Conservation (phyloP, 2,329 filamentous ascomycete genomes). For the Rugonectria rugulosa region DNA sequence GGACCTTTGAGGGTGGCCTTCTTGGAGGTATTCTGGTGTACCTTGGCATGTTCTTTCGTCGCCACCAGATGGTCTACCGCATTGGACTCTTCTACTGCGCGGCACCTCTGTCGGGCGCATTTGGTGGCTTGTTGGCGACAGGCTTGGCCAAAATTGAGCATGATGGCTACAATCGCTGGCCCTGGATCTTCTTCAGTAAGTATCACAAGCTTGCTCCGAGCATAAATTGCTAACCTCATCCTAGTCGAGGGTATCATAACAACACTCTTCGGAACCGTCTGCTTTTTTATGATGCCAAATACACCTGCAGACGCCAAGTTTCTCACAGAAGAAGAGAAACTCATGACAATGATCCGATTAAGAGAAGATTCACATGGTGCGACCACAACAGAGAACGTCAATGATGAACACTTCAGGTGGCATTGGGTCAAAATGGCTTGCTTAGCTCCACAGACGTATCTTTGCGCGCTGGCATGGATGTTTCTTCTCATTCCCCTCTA, state of each 20-base stretch:
- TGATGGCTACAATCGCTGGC: conserved; percentile 5
- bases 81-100: conserved; percentile 3
- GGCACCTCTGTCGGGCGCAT: conserved; percentile 4
- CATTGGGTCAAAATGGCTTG: conserved; percentile 8
- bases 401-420: conserved; percentile 6
- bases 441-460: background rate
- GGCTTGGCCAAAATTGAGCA: background rate
- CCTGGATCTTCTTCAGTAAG: conserved; percentile 8
- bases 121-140: background rate
- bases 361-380: conserved; percentile 4
- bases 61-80: conserved; percentile 3
- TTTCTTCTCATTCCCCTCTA: conserved; percentile 9
- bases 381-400: background rate
- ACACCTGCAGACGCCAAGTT: conserved; percentile 6
- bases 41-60: conserved; percentile 8
- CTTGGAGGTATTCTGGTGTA: conserved; percentile 4
- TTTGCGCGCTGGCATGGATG: background rate
- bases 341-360: conserved; percentile 5
- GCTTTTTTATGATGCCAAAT: conserved; percentile 12
- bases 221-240: background rate
- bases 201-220: too few species aligned
- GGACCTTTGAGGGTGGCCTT: conserved; percentile 12
- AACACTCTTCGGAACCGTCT: background rate
- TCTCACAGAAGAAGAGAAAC: background rate
- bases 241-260: conserved; percentile 4